Base-by-base conservation (phyloP, 345 rosid genomes). In the Nephelium lappaceum region DNA sequence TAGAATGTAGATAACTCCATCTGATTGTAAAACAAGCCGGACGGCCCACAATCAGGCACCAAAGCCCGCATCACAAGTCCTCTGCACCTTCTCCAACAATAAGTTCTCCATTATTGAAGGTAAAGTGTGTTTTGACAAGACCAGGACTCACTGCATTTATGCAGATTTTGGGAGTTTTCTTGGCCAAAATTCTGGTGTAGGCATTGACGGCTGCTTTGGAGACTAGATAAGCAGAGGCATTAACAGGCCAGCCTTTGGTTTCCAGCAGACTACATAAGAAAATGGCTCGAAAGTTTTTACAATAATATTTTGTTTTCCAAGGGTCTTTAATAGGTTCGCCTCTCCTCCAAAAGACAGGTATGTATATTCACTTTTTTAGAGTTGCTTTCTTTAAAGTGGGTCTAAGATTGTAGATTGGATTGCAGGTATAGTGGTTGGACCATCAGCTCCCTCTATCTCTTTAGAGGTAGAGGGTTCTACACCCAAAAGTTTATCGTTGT, bases 1-100 rank as follows among this genome's bases (percentile, higher is more conserved):
- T 10, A 83, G 76, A 77, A 78, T 67, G 41, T 16, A 0, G 81
- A 72, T n/a, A 39, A 71, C 25, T 53, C 14, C 58, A 11, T 0
- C 58, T 4, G 19, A 53, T 53, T 4, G 2, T 10, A 53, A 41
- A 60, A 60, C 0, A 60, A 12, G 27, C 65, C 27, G 8, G 65
- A 60, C 31, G 1, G 31, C 2, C 14, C 27, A 21, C 0, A 12
- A 8, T 3, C 19, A 23, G 65, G 31, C 31, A 19, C 4, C 8
- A 60, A 6, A n/a, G 25, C 65, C 11, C 6, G 3, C 65, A 25
- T 60, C 65, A n/a, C 24, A 9, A 0, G 1, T n/a, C 8, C 0
- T 60, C 9, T 2, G 27, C 65, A 8, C 65, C 65, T 60, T 60
- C 65, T 11, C 1, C 0, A 60, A 16, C 11, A 2, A 31, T 60